Percentiles rank a stretch among this genome's conserved stretches.
These are phyloP conservation scores for Rhipidocladum racemiflorum DNA, from an alignment of 176 grass and related monocot species.

Conservation along the genomic window DNA sequence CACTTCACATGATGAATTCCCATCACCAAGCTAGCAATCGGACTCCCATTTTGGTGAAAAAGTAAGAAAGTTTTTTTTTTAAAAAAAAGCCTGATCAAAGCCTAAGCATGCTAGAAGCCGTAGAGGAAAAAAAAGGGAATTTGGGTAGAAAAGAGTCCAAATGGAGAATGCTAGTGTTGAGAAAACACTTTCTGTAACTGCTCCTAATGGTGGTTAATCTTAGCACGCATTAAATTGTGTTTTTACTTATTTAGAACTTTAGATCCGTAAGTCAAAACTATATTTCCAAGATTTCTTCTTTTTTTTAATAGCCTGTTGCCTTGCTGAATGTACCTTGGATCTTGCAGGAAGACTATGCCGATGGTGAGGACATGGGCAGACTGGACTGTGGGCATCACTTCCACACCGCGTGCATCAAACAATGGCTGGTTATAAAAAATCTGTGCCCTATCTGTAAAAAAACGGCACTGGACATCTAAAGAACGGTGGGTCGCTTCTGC, in stretches of 20 bases:
- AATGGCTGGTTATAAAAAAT: conserved; percentile 82
- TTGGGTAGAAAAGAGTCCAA: not conserved
- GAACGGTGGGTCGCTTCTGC: not conserved
- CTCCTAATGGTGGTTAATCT: not conserved
- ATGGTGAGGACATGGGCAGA: conserved; percentile 67
- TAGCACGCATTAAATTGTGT: not conserved
- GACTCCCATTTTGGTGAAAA: not conserved
- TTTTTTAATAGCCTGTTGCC: not conserved
- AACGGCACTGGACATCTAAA: conserved; percentile 50
- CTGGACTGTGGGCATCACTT: conserved; percentile 80
- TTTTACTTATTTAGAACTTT: not conserved
- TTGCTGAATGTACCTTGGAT: not conserved
- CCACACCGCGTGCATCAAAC: conserved; percentile 63
- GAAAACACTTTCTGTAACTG: not conserved
- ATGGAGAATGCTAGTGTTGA: not conserved
- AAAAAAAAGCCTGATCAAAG: not conserved
- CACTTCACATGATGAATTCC: not conserved
- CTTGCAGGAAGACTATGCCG: conserved; percentile 66
- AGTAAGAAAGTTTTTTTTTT: not conserved
- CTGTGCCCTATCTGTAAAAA: conserved; percentile 84
- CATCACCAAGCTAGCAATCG: not conserved
- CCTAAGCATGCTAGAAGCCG: not conserved
- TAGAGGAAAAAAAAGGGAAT: not conserved
- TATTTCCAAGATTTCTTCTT: not conserved
- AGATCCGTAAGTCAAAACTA: not conserved